Base-by-base conservation (phyloP, 331 rosid genomes). In the Ulmus americana region DNA sequence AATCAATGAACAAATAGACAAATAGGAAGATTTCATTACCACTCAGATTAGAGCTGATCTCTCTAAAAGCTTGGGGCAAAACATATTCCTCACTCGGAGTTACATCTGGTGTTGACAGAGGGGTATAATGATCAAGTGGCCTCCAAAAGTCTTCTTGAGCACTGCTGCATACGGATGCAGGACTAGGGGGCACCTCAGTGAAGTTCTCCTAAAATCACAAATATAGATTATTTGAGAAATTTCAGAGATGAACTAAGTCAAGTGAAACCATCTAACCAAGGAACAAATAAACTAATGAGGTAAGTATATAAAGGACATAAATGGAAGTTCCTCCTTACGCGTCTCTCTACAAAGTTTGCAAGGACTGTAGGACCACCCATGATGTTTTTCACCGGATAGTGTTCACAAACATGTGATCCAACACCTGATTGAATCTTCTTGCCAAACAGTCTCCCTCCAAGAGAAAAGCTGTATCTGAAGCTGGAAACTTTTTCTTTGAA, bases 101-200 rank as follows among this genome's bases (percentile, higher is more conserved):
- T 56, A 73, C 77, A 61, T 89, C 90, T 9, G 96, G 82, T 49
- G 95, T 90, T 76, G 95, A 90, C 69, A 76, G 58, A 48, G 95
- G 96, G 82, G 97, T 90, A 63, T 79, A 74, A 74, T 75, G 71
- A 75, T 87, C 95, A 41, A 81, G 39, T 22, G 81, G 82, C 81
- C 84, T 88, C 86, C 95, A 94, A 42, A 83, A 67, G 12, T 94
- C 98, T 74, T 94, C 98, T 13, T 79, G 95, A 61, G 80, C 80
- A 81, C 88, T 94, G 91, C 99, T 87, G 81, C 96, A 87, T 12
- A 81, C 85, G 55, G 99, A 94, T 52, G 95, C 99, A 59, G 99
- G 99, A 81, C 99, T 94, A 59, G 99, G 99, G 75, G 99, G 99
- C 51, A 94, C 99, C 88, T 94, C 99, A n/a, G 99, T 94, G 76